phyloP scores from a whole-genome alignment of 1,284 basidiomycete genomes.

The Apiotrichum mycotoxinovorans region DNA sequence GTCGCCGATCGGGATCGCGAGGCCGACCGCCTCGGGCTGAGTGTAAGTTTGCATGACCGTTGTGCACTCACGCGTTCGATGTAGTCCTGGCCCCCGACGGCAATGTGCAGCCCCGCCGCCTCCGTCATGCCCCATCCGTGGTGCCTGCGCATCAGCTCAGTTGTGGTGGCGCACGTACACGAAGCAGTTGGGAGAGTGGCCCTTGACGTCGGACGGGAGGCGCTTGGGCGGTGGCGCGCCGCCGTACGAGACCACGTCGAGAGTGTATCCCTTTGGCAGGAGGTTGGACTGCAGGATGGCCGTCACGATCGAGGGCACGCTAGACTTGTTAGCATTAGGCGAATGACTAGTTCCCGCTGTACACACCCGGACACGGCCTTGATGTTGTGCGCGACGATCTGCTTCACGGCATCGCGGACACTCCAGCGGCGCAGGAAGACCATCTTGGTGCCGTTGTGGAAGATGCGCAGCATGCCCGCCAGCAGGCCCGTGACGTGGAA shows the following conservation, averaged over 20 bases:
- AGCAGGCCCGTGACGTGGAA: constrained; percentile 46
- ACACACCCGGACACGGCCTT: constrained; percentile 29
- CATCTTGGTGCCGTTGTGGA: constrained; percentile 35
- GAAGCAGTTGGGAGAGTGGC: constrained; percentile 27
- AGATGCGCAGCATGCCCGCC: constrained; percentile 35
- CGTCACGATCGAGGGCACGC: constrained; percentile 36
- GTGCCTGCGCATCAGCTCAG: background rate
- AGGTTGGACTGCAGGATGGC: constrained; percentile 32
- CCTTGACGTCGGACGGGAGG: constrained; percentile 26
- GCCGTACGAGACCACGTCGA: constrained; percentile 39
- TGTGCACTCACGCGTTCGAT: constrained; percentile 6
- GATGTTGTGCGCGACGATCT: constrained; percentile 31
- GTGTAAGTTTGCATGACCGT: background rate
- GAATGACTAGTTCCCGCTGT: too few species aligned
- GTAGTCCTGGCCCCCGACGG: constrained; percentile 38
- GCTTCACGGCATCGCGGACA: constrained; percentile 27
- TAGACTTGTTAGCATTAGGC: too few species aligned
- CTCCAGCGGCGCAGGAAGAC: constrained; percentile 35
- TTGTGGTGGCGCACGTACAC: background rate
- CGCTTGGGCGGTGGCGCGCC: constrained; percentile 36
- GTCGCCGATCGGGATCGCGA: constrained; percentile 34
- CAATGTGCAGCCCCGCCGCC: constrained; percentile 40
- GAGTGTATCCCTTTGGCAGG: constrained; percentile 20
- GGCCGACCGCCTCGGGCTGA: constrained; percentile 19
- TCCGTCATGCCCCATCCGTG: constrained; percentile 47